Percentiles rank a stretch among this genome's conserved stretches.
Evolutionary conservation across 306 rosid genomes (phyloP).

Genomic region (Prunus persica): DNA sequence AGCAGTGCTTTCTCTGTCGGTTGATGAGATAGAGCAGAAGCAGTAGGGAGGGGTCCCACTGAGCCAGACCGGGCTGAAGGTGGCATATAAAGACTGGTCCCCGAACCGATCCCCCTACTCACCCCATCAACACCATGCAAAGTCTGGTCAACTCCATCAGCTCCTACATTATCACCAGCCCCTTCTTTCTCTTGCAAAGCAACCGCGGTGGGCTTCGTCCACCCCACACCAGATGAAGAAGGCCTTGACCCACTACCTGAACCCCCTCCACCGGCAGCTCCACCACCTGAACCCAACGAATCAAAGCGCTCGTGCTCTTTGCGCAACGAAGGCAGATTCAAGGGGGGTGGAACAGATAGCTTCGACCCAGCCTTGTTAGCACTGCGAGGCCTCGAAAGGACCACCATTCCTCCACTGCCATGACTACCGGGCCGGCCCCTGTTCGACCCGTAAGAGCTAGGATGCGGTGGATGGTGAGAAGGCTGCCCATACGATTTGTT

Average conservation of each 20-base stretch:
- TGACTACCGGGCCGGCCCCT: slow-evolving; percentile 50
- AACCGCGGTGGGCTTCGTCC: slow-evolving; percentile 67
- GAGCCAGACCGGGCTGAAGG: slow-evolving; percentile 58
- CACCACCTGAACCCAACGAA: slow-evolving; percentile 62
- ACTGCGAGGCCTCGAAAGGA: slow-evolving; percentile 84
- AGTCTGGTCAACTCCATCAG: slow-evolving; percentile 41
- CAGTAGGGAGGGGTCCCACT: slow-evolving; percentile 26
- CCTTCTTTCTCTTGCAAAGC: slow-evolving; percentile 54
- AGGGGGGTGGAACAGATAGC: slow-evolving; percentile 99
- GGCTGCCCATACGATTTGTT: slow-evolving; percentile 94
- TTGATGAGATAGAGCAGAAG: slow-evolving; percentile 25
- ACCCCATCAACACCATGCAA: slow-evolving; percentile 35
- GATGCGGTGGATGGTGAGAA: slow-evolving; percentile 39
- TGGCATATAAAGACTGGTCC: slow-evolving; percentile 51
- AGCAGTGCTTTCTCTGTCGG: slow-evolving; percentile 43
- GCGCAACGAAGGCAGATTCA: slow-evolving; percentile 86
- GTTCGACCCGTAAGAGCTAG: slow-evolving; percentile 46
- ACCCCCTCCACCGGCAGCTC: slow-evolving; percentile 57
- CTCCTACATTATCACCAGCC: slow-evolving; percentile 29
- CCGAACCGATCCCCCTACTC: slow-evolving; percentile 39
- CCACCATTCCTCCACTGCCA: slow-evolving; percentile 73
- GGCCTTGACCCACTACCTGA: slow-evolving; percentile 74
- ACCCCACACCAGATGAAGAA: slow-evolving; percentile 74
- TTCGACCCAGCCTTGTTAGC: slow-evolving; percentile 85
- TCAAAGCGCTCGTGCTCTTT: slow-evolving; percentile 90